Base-by-base conservation (phyloP, 192 early-diverging fungal species). In the Entomortierella parvispora region DNA sequence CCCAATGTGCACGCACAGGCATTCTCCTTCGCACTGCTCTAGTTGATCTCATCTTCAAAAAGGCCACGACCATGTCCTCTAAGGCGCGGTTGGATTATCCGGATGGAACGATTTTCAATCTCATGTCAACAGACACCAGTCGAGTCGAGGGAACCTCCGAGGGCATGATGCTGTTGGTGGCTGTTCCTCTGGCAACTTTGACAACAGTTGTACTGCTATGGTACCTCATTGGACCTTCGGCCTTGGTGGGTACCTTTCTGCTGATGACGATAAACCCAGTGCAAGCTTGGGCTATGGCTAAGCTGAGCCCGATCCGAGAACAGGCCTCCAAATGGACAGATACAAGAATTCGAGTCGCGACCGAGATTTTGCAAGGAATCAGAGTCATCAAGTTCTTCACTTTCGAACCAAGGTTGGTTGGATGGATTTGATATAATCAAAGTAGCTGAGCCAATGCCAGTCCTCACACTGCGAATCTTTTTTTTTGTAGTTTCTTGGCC, bases 181-280 rank as follows among this genome's bases (percentile, higher is more conserved):
- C 81, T 8, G 82, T 87, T 28, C 92, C 92, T 1, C 68, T 91
- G 12, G 82, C 82, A 42, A 85, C 90, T 9, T n/a, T 87, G 5
- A 71, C 92, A 1, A 92, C 91, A 4, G 80, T 92, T 0, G 67
- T 80, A 47, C 86, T 89, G 65, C 76, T 99, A 34, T 86, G 92
- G 62, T 67, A 75, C 22, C 80, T 97, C 31, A 82, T 99, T 58
- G 97, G 97, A 1, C 84, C 82, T 6, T 86, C 95, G 6, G 90
- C 92, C 26, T 61, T 97, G 9, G 85, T 92, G 28, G 96, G 95
- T 0, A 71, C 97, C 7, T 62, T 83, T 0, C 76, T 93, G 5
- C 87, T 94, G 37, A 80, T 89, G 64, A 26, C 78, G 62, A 48
- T 84, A 85, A 76, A 76, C 69, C 45, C 79, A 49, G 15, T 67